A percentile compares a stretch with the other conserved stretches of the same genome.
Conservation (phyloP, 2,329 filamentous ascomycete species). For the Alternaria metachromatica region DNA sequence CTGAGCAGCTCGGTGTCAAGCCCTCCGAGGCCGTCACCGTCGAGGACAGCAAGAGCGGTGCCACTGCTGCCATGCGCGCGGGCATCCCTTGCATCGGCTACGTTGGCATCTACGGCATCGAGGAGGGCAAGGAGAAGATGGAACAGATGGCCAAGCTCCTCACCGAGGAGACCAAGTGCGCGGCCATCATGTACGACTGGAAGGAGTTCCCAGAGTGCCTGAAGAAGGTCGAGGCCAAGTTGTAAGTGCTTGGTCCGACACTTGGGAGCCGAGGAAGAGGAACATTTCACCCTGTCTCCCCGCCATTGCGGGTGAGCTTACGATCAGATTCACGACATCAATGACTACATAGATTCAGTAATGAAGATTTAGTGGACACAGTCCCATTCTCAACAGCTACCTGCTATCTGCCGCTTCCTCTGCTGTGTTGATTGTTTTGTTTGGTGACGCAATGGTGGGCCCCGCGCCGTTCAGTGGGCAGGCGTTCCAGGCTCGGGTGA, state of each 20-base stretch:
- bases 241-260: slow-evolving; percentile 29
- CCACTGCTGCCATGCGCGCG: slow-evolving; percentile 76
- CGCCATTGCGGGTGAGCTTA: slow-evolving; percentile 22
- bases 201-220: slow-evolving; percentile 58
- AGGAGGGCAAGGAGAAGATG: slow-evolving; percentile 53
- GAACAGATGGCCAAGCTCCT: slow-evolving; percentile 59
- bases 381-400: background rate
- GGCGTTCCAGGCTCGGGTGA: slow-evolving; percentile 10
- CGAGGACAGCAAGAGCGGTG: slow-evolving; percentile 88
- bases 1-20: slow-evolving; percentile 74
- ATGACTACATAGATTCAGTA: slow-evolving; percentile 14
- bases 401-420: background rate
- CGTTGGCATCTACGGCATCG: slow-evolving; percentile 67
- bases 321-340: slow-evolving; percentile 27
- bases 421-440: slow-evolving; percentile 7
- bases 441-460: slow-evolving; percentile 12
- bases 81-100: slow-evolving; percentile 84
- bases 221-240: slow-evolving; percentile 55
- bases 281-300: slow-evolving; percentile 22
- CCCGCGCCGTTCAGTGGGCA: background rate
- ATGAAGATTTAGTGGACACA: slow-evolving; percentile 9
- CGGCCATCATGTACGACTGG: slow-evolving; percentile 60
- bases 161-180: slow-evolving; percentile 56
- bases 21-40: slow-evolving; percentile 77
- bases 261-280: background rate